Percentiles rank a stretch among this genome's conserved stretches.
phyloP scores from a whole-genome alignment of 225 moss, liverwort and hornwort genomes.

The Sphagnum contortum region DNA sequence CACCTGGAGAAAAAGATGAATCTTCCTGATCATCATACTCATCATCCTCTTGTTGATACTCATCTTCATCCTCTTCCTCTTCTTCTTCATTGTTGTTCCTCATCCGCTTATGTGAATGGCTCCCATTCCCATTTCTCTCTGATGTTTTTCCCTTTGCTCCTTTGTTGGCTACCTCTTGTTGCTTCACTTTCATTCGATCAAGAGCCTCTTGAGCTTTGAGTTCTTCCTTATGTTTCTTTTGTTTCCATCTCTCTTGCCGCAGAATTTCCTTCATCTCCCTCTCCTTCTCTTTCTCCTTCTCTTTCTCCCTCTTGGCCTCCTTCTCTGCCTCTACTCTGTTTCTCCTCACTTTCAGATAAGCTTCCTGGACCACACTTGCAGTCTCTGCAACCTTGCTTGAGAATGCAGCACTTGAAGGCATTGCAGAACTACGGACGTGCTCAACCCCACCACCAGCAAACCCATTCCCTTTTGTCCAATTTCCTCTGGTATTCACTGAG shows the following conservation, averaged over 20 bases:
- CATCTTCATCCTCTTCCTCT: constrained; percentile 16
- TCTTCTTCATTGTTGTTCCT: constrained; percentile 20
- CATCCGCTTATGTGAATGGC: neutral
- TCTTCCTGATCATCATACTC: constrained; percentile 31
- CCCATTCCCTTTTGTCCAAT: constrained; percentile 38
- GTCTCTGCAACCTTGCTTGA: constrained; percentile 9
- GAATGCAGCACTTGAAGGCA: constrained; percentile 18
- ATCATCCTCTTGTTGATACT: constrained; percentile 9
- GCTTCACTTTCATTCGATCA: too few relatives aligned
- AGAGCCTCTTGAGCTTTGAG: constrained; percentile 30
- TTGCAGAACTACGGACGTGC: too few relatives aligned
- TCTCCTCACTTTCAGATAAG: constrained; percentile 50
- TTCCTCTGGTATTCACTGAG: constrained; percentile 18
- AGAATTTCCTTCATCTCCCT: constrained; percentile 41
- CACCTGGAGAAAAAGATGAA: constrained; percentile 2
- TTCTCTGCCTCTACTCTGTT: constrained; percentile 69
- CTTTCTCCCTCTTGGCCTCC: constrained; percentile 64
- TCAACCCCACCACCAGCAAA: constrained; percentile 11
- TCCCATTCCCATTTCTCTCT: too few relatives aligned
- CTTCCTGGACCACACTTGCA: constrained; percentile 59
- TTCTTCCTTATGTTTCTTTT: constrained; percentile 37
- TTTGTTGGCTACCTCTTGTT: constrained; percentile 10
- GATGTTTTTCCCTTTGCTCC: too few relatives aligned
- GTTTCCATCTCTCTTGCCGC: constrained; percentile 29
- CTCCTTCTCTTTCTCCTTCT: constrained; percentile 31